phyloP scores from a whole-genome alignment of 148 eudicot species.

The Chenopodium quinoa region DNA sequence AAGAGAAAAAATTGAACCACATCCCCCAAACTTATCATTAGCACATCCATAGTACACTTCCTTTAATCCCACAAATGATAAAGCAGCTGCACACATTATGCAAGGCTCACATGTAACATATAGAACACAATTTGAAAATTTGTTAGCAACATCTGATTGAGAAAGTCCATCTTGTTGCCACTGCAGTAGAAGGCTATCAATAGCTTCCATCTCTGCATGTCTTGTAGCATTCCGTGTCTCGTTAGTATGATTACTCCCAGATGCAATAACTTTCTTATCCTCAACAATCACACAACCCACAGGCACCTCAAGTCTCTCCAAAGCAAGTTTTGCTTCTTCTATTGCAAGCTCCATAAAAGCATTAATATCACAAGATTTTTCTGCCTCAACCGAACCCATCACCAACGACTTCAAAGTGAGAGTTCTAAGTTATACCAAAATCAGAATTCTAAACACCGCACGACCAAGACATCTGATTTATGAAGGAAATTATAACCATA shows the following conservation, averaged over 20 bases:
- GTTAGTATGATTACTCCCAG: constrained; percentile 78
- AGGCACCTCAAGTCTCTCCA: constrained; percentile 82
- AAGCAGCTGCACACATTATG: constrained; percentile 93
- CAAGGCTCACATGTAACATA: constrained; percentile 98
- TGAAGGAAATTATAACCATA: not conserved
- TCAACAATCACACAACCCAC: constrained; percentile 82
- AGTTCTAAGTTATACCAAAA: not conserved
- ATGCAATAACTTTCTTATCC: constrained; percentile 55
- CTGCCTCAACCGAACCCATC: constrained; percentile 34
- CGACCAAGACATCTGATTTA: not conserved
- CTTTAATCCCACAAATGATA: constrained; percentile 77
- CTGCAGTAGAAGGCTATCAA: constrained; percentile 60
- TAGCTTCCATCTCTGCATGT: constrained; percentile 94
- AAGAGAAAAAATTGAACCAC: constrained; percentile 85
- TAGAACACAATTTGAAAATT: constrained; percentile 58
- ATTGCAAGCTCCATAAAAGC: constrained; percentile 67
- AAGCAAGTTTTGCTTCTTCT: constrained; percentile 71
- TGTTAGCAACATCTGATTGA: constrained; percentile 45
- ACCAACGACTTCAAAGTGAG: not conserved
- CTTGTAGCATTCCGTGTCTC: constrained; percentile 89
- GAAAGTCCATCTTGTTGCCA: constrained; percentile 68
- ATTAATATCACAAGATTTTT: constrained; percentile 10
- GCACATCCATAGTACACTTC: constrained; percentile 89
- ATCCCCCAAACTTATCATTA: constrained; percentile 93
- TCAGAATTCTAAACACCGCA: not conserved